Conservation (phyloP, 345 rosid species). For the Salix viminalis region DNA sequence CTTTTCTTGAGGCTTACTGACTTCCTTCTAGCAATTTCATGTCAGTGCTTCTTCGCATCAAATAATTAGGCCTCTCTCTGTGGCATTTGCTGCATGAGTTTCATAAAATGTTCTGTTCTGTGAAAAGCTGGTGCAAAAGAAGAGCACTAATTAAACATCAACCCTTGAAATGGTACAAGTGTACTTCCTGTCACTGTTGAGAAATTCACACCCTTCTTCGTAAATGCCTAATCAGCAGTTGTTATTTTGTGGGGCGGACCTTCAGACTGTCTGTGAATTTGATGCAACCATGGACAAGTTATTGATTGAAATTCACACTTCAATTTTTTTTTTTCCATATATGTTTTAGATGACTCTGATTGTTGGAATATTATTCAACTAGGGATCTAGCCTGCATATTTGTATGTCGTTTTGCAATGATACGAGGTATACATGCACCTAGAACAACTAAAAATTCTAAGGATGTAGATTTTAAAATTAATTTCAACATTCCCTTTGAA, state of each 20-base stretch:
- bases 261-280: not conserved
- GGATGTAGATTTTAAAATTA: too few species aligned
- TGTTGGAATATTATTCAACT: not conserved
- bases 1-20: not conserved
- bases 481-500: too few species aligned
- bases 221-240: not conserved
- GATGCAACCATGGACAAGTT: not conserved
- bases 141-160: not conserved
- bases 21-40: too few species aligned
- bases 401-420: not conserved
- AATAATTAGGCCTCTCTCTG: not conserved
- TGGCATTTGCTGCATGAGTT: not conserved
- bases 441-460: too few species aligned
- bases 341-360: not conserved
- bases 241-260: not conserved
- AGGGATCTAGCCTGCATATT: not conserved
- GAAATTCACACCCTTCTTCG: not conserved
- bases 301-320: not conserved
- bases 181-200: not conserved
- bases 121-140: not conserved
- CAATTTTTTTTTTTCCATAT: not conserved
- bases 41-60: not conserved
- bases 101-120: not conserved
- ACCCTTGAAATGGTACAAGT: not conserved
- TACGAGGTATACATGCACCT: not conserved